Percentiles rank a stretch among this genome's conserved stretches.
Conservation (phyloP, 2,329 filamentous ascomycete genomes). For the Apiospora pterosperma region DNA sequence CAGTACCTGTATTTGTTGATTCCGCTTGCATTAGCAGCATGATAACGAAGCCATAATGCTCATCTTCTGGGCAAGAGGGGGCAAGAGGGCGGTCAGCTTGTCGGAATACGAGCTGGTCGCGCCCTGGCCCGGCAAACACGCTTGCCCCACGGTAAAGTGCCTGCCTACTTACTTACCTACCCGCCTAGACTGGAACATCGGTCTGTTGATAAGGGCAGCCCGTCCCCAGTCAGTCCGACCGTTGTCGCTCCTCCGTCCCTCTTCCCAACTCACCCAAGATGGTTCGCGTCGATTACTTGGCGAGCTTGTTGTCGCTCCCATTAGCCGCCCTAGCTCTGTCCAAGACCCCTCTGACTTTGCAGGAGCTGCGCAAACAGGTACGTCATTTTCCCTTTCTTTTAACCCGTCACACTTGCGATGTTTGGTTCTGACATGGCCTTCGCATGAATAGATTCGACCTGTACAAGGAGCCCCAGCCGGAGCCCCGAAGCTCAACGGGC, state of each 20-base stretch:
- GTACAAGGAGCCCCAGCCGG: background rate
- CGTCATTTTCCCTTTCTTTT: background rate
- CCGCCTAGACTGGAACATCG: no score
- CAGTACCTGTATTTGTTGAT: background rate
- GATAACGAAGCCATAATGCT: no score
- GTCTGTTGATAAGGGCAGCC: no score
- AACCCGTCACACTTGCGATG: background rate
- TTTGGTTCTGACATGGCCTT: background rate
- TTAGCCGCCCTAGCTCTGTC: slow-evolving; percentile 1
- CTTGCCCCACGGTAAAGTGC: no score
- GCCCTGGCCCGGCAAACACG: no score
- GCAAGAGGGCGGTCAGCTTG: no score
- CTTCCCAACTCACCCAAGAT: no score
- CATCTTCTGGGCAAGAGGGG: no score
- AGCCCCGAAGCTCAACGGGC: slow-evolving; percentile 7
- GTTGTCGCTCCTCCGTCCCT: no score
- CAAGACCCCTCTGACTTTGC: slow-evolving; percentile 2
- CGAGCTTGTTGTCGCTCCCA: slow-evolving; percentile 6
- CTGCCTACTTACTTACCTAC: no score
- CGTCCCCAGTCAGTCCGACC: no score
- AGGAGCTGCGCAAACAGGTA: slow-evolving; percentile 6
- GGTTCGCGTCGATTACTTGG: slow-evolving; percentile 3
- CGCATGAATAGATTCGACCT: background rate
- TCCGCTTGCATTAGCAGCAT: background rate
- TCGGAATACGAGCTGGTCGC: no score